Evolutionary conservation across 768 basidiomycete species (phyloP).

Genomic region (Russula ochroleuca): DNA sequence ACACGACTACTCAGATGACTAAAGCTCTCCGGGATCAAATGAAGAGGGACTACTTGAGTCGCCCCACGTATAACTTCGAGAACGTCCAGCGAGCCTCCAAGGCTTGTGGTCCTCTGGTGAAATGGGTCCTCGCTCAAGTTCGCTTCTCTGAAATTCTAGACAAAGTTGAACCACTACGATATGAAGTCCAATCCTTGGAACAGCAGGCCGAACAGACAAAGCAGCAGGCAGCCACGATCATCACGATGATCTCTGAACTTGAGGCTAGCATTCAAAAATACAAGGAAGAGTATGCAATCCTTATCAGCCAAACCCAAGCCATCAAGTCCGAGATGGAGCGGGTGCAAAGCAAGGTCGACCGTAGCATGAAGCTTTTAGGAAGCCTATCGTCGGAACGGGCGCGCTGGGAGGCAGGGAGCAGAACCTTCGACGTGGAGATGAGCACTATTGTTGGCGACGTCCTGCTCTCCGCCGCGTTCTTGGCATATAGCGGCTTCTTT

Average conservation of each 20-base stretch:
- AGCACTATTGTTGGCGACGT: constrained; percentile 98
- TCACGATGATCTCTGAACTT: constrained; percentile 87
- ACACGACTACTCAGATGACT: constrained; percentile 88
- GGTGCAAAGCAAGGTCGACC: constrained; percentile 94
- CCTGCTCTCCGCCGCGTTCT: constrained; percentile 89
- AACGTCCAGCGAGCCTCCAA: constrained; percentile 91
- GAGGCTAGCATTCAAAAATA: constrained; percentile 89
- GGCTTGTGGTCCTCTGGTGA: constrained; percentile 96
- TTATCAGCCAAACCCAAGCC: constrained; percentile 95
- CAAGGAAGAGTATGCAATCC: constrained; percentile 94
- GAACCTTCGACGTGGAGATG: constrained; percentile 97
- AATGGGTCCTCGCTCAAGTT: constrained; percentile 97
- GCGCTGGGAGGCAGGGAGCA: constrained; percentile 93
- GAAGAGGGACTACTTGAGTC: constrained; percentile 89
- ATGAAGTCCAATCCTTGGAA: constrained; percentile 92
- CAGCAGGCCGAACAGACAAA: constrained; percentile 92
- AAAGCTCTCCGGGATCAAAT: constrained; percentile 82
- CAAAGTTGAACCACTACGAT: constrained; percentile 91
- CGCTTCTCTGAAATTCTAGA: constrained; percentile 96
- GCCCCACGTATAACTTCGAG: constrained; percentile 91
- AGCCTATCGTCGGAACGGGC: constrained; percentile 91
- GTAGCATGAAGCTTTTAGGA: constrained; percentile 91
- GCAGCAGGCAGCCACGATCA: constrained; percentile 85
- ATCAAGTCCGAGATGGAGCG: constrained; percentile 98
- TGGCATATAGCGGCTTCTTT: constrained; percentile 97